A percentile compares a stretch with the other conserved stretches of the same genome.
These are phyloP conservation scores for Ganoderma resinaceum DNA, from an alignment of 1,284 basidiomycete genomes.

Conservation along the genomic window DNA sequence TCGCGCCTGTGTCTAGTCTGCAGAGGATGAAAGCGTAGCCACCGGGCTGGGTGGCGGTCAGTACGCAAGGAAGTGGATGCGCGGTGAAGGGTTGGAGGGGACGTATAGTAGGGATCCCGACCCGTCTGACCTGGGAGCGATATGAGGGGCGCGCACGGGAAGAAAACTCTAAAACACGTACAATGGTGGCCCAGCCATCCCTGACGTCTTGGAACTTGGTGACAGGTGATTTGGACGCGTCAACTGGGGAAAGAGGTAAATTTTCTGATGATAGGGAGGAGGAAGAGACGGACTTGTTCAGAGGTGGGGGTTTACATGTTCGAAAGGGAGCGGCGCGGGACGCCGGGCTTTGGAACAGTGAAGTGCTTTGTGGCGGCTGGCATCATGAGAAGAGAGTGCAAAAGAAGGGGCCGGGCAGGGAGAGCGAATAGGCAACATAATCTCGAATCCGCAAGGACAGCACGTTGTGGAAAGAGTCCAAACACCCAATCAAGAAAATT, in stretches of 20 bases:
- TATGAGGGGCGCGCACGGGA: conserved; percentile 19
- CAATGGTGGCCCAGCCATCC: conserved; percentile 71
- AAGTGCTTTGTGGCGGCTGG: conserved; percentile 24
- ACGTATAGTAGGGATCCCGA: conserved; percentile 92
- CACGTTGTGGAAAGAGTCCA: conserved; percentile 27
- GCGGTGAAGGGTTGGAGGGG: conserved; percentile 7
- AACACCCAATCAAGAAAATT: too few species aligned
- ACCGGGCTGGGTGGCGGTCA: conserved; percentile 52
- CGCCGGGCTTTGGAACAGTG: conserved; percentile 27
- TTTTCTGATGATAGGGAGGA: conserved; percentile 27
- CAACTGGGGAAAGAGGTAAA: conserved; percentile 36
- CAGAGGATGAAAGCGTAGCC: conserved; percentile 95
- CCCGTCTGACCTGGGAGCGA: conserved; percentile 73
- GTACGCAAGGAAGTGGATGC: conserved; percentile 22
- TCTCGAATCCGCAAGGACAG: conserved; percentile 23
- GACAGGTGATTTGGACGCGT: conserved; percentile 42
- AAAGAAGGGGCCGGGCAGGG: conserved; percentile 12
- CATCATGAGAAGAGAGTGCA: conserved; percentile 22
- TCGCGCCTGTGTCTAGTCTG: conserved; percentile 94
- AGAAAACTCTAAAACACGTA: conserved; percentile 40
- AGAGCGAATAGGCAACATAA: conserved; percentile 25
- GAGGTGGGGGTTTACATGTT: conserved; percentile 49
- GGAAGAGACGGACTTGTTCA: conserved; percentile 43
- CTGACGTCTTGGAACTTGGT: conserved; percentile 77
- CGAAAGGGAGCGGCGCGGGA: conserved; percentile 48